Conservation (phyloP, 2,329 filamentous ascomycete species). For the Saccharata proteae region DNA sequence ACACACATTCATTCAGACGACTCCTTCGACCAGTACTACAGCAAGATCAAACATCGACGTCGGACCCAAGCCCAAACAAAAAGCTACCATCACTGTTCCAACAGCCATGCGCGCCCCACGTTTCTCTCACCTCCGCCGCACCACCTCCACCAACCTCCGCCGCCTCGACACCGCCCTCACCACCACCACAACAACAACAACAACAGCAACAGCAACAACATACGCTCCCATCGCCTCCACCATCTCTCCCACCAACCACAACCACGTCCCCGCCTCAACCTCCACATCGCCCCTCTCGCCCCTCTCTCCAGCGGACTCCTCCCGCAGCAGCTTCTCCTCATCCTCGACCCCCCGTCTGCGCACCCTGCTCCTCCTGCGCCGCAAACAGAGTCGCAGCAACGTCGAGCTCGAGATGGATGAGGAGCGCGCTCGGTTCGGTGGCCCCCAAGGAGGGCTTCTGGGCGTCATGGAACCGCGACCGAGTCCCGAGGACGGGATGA, state of each 20-base stretch:
- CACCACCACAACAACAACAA: slow-evolving; percentile 11
- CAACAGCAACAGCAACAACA: too few relatives aligned
- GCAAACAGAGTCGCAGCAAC: slow-evolving; percentile 21
- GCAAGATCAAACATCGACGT: too few relatives aligned
- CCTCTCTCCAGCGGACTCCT: slow-evolving; percentile 13
- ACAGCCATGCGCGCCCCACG: too few relatives aligned
- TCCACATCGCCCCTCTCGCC: slow-evolving; percentile 17
- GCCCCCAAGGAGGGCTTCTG: slow-evolving; percentile 12
- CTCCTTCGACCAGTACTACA: too few relatives aligned
- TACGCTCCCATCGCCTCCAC: too few relatives aligned
- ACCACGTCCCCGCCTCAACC: slow-evolving; percentile 9
- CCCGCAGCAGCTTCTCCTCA: slow-evolving; percentile 1
- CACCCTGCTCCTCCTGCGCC: slow-evolving; percentile 19
- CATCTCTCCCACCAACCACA: not conserved
- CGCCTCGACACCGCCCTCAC: slow-evolving; percentile 24
- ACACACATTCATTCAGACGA: too few relatives aligned
- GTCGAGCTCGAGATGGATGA: slow-evolving; percentile 21
- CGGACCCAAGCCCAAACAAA: too few relatives aligned
- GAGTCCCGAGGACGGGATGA: slow-evolving; percentile 8
- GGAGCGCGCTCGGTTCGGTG: slow-evolving; percentile 19
- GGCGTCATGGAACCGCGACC: slow-evolving; percentile 20
- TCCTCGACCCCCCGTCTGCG: slow-evolving; percentile 15
- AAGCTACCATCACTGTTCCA: too few relatives aligned
- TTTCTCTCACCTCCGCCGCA: too few relatives aligned
- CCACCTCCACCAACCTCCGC: slow-evolving; percentile 16